phyloP scores from a whole-genome alignment of 192 early-diverging fungal species.

The Rhizoclosmatium globosum region DNA sequence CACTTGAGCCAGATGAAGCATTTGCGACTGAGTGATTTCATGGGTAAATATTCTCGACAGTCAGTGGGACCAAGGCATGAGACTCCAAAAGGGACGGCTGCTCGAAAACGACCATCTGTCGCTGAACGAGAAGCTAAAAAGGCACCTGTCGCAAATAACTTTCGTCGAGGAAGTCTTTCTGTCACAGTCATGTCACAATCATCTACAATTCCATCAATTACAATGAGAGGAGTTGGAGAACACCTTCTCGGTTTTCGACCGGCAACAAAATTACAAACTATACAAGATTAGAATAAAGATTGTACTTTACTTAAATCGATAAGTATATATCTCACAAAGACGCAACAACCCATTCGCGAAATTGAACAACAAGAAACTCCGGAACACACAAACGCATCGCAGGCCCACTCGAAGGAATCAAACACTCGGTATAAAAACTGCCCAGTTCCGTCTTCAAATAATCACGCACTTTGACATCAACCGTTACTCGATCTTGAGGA shows the following conservation, averaged over 20 bases:
- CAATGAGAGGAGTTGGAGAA: background rate
- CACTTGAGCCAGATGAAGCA: background rate
- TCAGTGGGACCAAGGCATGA: background rate
- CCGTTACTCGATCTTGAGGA: too few species aligned
- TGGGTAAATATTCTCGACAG: background rate
- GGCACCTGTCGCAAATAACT: too few species aligned
- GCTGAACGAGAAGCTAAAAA: background rate
- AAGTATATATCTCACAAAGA: too few species aligned
- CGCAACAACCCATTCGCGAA: too few species aligned
- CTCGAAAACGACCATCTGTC: background rate
- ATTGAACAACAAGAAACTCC: too few species aligned
- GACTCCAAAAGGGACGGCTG: background rate
- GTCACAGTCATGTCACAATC: background rate
- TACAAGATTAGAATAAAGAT: too few species aligned
- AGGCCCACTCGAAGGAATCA: too few species aligned
- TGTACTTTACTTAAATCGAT: too few species aligned
- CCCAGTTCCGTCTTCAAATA: too few species aligned
- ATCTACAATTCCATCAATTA: background rate
- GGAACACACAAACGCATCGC: too few species aligned
- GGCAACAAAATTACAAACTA: background rate
- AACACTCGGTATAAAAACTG: too few species aligned
- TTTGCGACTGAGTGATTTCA: conserved; percentile 16
- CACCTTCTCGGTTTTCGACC: background rate
- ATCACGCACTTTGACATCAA: too few species aligned
- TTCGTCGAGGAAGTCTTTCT: background rate